Evolutionary conservation across 176 grass and related monocot genomes (phyloP), one percentile per base, ranked within the genome.

Genomic region (Aegilops umbellulata): DNA sequence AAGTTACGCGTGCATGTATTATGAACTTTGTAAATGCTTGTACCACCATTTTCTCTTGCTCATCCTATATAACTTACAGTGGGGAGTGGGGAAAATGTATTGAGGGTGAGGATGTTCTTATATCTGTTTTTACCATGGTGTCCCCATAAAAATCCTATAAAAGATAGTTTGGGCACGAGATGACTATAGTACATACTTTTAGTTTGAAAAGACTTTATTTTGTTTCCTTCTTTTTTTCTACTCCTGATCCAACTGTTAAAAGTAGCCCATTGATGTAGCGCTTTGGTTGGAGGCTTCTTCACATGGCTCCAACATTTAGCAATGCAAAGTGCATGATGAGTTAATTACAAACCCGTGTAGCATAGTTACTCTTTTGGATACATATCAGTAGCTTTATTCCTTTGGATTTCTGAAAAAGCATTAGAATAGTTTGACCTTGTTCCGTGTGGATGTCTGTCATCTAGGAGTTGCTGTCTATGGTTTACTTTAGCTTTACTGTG

Each of bases 351-450:
- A 30, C 14, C 14, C 15, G 27, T 76, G 25, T 30, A 6, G 42
- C 73, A 19, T 51, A 76, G 42, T 30, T 76, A 76, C 73, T 76
- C 73, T 31, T 53, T 51, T 75, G 5, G 70, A 20, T 71, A 62
- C n/a, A 26, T 44, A 1, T 34, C 6, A 32, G 47, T 84, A 19
- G 69, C 55, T 84, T 36, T 49, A 65, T 34, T 7, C 25, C 17
- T 31, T 23, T 7, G 30, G 24, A 32, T 73, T 32, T 49, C 27
- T 2, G 3, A 60, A 79, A 57, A 78, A 57, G 30, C 10, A 62
- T 25, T 39, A 49, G 17, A 64, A 20, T 31, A 64, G 22, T 30
- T 79, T 29, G 49, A 60, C 4, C 12, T 69, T 27, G 7, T 31
- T 44, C 15, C 51, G 3, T 8, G 41, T 81, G 79, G 31, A 69